phyloP scores from a whole-genome alignment of 306 rosid genomes.

The Vigna mungo region DNA sequence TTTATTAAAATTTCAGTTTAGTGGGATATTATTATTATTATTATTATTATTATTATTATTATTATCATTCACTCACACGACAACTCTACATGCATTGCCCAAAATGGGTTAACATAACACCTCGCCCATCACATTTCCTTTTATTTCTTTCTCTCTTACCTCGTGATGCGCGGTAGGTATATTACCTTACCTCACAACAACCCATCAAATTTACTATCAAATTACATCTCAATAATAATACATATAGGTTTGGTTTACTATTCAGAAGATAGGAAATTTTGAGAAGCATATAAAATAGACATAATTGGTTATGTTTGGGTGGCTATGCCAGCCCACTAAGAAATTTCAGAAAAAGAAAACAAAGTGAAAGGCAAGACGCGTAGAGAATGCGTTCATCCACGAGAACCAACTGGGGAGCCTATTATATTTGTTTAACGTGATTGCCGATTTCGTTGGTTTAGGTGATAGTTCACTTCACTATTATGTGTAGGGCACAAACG shows the following conservation, averaged over 20 bases:
- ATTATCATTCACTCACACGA: constrained; percentile 13
- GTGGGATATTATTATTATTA: constrained; percentile 22
- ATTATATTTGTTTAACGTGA: constrained; percentile 44
- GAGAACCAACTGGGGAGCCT: constrained; percentile 43
- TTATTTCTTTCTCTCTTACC: constrained; percentile 26
- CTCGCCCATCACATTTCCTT: constrained; percentile 24
- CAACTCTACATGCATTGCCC: constrained; percentile 41
- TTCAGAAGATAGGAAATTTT: not conserved
- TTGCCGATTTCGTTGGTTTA: constrained; percentile 50
- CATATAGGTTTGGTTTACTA: not conserved
- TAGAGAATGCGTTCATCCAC: constrained; percentile 49
- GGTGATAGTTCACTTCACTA: constrained; percentile 51
- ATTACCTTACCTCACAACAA: constrained; percentile 34
- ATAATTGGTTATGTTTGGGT: constrained; percentile 9
- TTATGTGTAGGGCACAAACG: constrained; percentile 43
- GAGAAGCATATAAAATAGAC: not conserved
- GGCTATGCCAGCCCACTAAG: constrained; percentile 24
- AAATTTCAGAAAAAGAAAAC: not conserved
- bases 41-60: too few relatives aligned
- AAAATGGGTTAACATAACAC: constrained; percentile 1
- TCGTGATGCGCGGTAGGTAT: constrained; percentile 25
- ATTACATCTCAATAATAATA: not conserved
- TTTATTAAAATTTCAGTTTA: too few relatives aligned
- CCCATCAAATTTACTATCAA: not conserved
- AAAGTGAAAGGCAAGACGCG: not conserved